These are phyloP conservation scores for Fraxinus xanthoxyloides DNA, from an alignment of 305 asterid species.

Conservation along the genomic window DNA sequence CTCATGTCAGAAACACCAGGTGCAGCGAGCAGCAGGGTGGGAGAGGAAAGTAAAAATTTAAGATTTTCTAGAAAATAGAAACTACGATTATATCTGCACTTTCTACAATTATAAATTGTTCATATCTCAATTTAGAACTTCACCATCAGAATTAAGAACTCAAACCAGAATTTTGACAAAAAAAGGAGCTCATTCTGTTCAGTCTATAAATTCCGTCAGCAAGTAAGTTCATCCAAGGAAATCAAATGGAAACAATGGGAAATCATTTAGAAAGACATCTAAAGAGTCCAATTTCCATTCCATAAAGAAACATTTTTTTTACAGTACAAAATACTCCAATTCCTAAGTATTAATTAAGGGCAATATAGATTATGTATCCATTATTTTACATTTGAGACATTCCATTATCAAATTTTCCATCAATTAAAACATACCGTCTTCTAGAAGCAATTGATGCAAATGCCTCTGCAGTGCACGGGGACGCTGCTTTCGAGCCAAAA, in stretches of 20 bases:
- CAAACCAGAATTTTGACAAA: background rate
- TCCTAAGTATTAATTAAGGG: background rate
- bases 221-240: background rate
- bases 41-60: background rate
- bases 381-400: background rate
- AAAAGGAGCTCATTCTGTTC: background rate
- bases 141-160: background rate
- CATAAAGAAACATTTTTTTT: background rate
- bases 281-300: background rate
- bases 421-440: constrained; percentile 40
- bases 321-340: background rate
- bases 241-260: background rate
- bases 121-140: background rate
- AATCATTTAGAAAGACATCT: background rate
- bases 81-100: background rate
- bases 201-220: background rate
- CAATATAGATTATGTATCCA: background rate
- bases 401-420: background rate
- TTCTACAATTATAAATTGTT: background rate
- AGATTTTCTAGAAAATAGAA: background rate
- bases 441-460: constrained; percentile 46
- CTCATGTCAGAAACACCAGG: background rate
- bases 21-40: background rate
- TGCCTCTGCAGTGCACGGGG: constrained; percentile 52
- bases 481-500: constrained; percentile 56